Base-by-base conservation (phyloP, 345 rosid species). In the Punica granatum region DNA sequence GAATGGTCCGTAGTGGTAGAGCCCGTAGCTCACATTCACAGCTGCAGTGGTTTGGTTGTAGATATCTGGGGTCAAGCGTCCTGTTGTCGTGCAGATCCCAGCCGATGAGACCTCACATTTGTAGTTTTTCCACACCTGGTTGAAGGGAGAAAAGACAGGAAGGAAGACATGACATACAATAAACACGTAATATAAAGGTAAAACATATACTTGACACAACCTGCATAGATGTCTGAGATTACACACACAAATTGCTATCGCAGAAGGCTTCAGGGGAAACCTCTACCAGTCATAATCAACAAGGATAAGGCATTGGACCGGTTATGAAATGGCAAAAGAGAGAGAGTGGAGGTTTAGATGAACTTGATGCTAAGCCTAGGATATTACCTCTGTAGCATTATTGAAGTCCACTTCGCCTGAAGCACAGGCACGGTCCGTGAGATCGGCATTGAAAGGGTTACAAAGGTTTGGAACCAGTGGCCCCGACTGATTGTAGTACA, bases 401-500 rank as follows among this genome's bases (percentile, higher is more conserved):
- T 36, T 48, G 16, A 95, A 76, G 59, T 75, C 85, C 53, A 85
- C 92, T 80, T 90, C 88, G 23, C 92, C 90, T 44, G 88, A 70
- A 37, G 67, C 74, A 68, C 99, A 95, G 33, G 35, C 69, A 13
- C 85, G 74, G 30, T 72, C 77, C 12, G 96, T 77, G 41, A 86
- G 80, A 83, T 92, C 86, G 35, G 87, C 60, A 28, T 88, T 81
- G 34, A 85, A 92, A 0, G 98, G 99, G 75, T 88, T 87, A 78
- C 99, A 95, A 34, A 95, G 87, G 33, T 46, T 2, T 4, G 99
- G 99, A 76, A 94, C 69, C 69, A 73, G 51, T 1, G 92, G 97
- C 67, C 99, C 99, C 0, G 99, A 94, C 67, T 94, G 98, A 74
- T 94, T 94, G 82, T 75, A 80, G 73, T 82, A 85, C 1, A 84